phyloP scores from a whole-genome alignment of 164 flowering plant species.

The Annona cherimola region DNA sequence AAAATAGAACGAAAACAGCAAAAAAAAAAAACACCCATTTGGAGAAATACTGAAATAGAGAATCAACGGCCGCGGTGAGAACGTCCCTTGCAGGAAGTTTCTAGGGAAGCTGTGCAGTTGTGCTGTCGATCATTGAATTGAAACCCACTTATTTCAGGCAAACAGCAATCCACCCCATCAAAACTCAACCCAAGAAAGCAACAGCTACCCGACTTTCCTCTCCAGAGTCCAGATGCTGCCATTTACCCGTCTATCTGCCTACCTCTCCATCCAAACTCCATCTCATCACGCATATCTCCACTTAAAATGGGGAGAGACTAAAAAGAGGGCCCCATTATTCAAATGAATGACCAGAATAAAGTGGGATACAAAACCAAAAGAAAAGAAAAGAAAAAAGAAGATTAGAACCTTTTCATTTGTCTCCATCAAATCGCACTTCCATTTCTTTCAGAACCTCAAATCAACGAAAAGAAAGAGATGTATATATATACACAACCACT shows the following conservation, averaged over 20 bases:
- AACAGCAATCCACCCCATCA: background rate
- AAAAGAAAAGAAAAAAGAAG: background rate
- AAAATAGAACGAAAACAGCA: no score
- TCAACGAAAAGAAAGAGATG: background rate
- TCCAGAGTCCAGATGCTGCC: background rate
- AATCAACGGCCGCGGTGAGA: no score
- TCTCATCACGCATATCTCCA: no score
- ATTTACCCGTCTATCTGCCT: background rate
- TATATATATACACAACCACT: background rate
- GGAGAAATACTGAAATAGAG: no score
- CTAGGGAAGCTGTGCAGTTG: no score
- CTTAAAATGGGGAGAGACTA: no score
- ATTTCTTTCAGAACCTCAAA: background rate
- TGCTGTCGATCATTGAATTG: no score
- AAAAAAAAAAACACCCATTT: background rate
- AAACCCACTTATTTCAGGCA: background rate
- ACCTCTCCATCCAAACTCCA: background rate
- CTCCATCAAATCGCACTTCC: background rate
- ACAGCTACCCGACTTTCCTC: background rate
- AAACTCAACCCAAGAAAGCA: background rate
- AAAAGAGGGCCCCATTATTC: background rate
- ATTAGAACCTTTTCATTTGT: background rate
- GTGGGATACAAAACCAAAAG: background rate
- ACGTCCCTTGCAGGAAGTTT: no score
- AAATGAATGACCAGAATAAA: background rate